A percentile compares a stretch with the other conserved stretches of the same genome.
Conservation (phyloP, 345 rosid genomes). For the Rhizophora apiculata region DNA sequence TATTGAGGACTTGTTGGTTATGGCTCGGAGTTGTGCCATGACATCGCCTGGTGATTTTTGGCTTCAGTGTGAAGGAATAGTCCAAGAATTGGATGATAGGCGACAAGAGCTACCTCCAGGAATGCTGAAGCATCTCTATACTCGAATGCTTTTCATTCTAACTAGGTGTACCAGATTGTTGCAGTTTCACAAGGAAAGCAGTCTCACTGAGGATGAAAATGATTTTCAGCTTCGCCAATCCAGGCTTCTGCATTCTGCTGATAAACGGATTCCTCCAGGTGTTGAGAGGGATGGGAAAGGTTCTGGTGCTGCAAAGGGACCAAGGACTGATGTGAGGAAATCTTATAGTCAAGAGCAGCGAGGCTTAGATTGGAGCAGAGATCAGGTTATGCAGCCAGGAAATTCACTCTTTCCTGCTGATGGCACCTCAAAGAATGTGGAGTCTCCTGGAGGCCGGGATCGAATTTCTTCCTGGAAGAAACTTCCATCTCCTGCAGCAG, state of each 20-base stretch:
- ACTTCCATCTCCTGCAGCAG: conserved; percentile 75
- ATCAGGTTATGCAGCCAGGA: conserved; percentile 38
- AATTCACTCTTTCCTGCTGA: conserved; percentile 41
- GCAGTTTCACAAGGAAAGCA: conserved; percentile 99
- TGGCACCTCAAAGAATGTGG: conserved; percentile 45
- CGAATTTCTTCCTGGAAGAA: conserved; percentile 90
- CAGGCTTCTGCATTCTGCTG: conserved; percentile 66
- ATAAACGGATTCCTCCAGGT: conserved; percentile 55
- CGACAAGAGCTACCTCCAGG: conserved; percentile 98
- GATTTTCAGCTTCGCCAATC: conserved; percentile 73
- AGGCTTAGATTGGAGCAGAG: conserved; percentile 69
- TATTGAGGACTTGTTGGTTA: conserved; percentile 86
- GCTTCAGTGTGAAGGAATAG: conserved; percentile 99
- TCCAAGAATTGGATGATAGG: conserved; percentile 95
- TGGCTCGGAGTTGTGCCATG: conserved; percentile 98
- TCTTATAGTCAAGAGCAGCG: conserved; percentile 94
- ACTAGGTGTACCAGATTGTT: conserved; percentile 95
- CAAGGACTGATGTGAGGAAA: conserved; percentile 59
- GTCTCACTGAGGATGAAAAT: conserved; percentile 76
- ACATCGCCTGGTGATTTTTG: conserved; percentile 91
- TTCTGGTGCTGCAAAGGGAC: conserved; percentile 55
- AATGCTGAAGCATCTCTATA: conserved; percentile 85
- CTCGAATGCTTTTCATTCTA: conserved; percentile 96
- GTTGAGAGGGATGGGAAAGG: conserved; percentile 55
- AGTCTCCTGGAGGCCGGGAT: conserved; percentile 59